Percentiles rank a stretch among this genome's conserved stretches.
These are phyloP conservation scores for Zygotorulaspora mrakii DNA, from an alignment of 1,139 yeast species.

Conservation along the genomic window DNA sequence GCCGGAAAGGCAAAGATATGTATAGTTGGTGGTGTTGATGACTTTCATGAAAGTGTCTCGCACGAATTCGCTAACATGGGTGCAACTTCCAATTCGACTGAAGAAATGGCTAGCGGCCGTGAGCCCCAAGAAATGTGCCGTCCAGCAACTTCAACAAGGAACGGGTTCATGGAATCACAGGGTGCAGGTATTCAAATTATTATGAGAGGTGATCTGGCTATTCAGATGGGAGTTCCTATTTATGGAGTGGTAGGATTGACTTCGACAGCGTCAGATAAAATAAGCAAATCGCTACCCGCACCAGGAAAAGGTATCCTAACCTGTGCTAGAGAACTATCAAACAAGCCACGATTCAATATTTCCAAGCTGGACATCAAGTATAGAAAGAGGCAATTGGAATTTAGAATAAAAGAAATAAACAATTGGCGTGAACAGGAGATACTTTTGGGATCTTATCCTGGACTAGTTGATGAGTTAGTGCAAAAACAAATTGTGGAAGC, in stretches of 20 bases:
- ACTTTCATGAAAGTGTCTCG: constrained; percentile 94
- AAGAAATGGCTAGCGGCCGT: constrained; percentile 83
- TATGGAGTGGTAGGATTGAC: constrained; percentile 87
- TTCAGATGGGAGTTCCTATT: constrained; percentile 94
- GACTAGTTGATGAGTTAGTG: constrained; percentile 75
- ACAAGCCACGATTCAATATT: constrained; percentile 65
- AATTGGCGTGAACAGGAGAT: constrained; percentile 75
- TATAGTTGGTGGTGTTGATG: constrained; percentile 94
- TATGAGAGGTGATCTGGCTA: constrained; percentile 85
- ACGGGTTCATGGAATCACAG: constrained; percentile 96
- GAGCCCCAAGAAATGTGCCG: constrained; percentile 94
- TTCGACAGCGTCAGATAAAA: constrained; percentile 91
- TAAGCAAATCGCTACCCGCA: constrained; percentile 94
- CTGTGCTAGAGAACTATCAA: constrained; percentile 83
- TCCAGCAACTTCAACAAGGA: constrained; percentile 86
- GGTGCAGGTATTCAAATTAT: constrained; percentile 94
- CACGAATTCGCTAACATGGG: constrained; percentile 95
- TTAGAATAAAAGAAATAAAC: constrained; percentile 68
- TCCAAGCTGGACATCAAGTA: constrained; percentile 77
- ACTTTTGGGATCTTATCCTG: constrained; percentile 62
- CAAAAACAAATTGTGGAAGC: constrained; percentile 78
- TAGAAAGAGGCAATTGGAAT: constrained; percentile 80
- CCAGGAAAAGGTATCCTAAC: constrained; percentile 97
- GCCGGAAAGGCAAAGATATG: constrained; percentile 88
- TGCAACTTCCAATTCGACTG: constrained; percentile 80